Percentiles rank a stretch among this genome's conserved stretches.
phyloP scores from a whole-genome alignment of 441 rosid species.

The Corymbia calophylla region DNA sequence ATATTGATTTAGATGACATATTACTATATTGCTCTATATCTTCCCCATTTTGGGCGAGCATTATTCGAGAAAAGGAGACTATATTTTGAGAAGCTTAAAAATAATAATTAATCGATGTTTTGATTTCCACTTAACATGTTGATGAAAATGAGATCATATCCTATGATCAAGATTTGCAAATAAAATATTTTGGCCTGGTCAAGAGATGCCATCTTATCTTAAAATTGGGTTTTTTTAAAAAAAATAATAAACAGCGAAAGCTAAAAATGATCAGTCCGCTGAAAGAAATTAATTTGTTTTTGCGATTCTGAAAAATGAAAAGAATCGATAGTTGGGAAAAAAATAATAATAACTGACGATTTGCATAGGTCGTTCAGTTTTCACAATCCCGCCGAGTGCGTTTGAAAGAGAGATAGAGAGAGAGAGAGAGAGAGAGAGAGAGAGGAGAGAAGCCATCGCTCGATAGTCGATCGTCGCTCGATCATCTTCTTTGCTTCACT shows the following conservation, averaged over 20 bases:
- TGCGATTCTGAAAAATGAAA: neutral
- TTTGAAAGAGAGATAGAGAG: neutral
- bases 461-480: neutral
- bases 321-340: neutral
- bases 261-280: neutral
- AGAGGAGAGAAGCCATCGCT: neutral
- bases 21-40: too few species aligned
- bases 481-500: neutral
- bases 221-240: neutral
- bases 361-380: neutral
- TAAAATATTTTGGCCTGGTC: rapidly evolving
- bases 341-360: neutral
- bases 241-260: neutral
- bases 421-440: neutral
- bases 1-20: too few species aligned
- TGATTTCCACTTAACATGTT: rapidly evolving
- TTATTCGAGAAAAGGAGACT: too few species aligned
- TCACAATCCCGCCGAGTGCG: neutral
- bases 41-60: too few species aligned
- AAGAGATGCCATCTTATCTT: neutral
- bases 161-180: rapidly evolving
- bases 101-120: rapidly evolving
- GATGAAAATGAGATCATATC: neutral
- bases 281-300: neutral
- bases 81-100: neutral